phyloP scores from a whole-genome alignment of 805 yeast species.

The Pichia manshurica region DNA sequence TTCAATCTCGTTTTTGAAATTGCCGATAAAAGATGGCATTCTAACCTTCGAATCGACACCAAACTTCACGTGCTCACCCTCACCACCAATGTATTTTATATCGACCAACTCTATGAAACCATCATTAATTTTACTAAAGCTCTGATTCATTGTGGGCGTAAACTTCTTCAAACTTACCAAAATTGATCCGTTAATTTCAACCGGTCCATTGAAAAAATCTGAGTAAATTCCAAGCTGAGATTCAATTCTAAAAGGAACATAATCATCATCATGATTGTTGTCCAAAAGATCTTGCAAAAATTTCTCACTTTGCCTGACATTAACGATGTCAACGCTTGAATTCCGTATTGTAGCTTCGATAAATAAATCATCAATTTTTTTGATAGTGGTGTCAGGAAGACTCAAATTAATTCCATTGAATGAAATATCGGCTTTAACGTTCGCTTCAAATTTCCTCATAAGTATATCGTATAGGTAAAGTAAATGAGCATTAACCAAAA shows the following conservation, averaged over 20 bases:
- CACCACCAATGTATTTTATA: not conserved
- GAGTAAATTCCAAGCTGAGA: constrained; percentile 1
- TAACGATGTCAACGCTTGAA: not conserved
- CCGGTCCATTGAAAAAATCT: constrained; percentile 7
- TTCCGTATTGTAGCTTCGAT: not conserved
- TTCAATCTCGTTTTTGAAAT: not conserved
- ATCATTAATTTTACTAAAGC: not conserved
- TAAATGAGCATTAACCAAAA: not conserved
- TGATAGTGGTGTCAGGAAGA: not conserved
- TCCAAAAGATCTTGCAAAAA: not conserved
- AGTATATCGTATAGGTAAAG: not conserved
- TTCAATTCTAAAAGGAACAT: not conserved
- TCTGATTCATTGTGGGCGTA: not conserved
- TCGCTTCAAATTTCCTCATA: not conserved
- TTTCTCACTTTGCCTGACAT: not conserved
- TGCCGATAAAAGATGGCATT: not conserved
- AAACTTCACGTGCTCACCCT: not conserved
- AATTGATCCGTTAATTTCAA: not conserved
- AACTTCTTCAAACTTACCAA: not conserved
- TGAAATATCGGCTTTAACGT: not conserved
- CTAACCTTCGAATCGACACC: not conserved
- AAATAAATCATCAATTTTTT: not conserved
- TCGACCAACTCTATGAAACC: not conserved
- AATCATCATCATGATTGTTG: not conserved
- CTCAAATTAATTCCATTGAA: not conserved